phyloP scores from a whole-genome alignment of 352 stramenopile species.

The Pythium scleroteichum region DNA sequence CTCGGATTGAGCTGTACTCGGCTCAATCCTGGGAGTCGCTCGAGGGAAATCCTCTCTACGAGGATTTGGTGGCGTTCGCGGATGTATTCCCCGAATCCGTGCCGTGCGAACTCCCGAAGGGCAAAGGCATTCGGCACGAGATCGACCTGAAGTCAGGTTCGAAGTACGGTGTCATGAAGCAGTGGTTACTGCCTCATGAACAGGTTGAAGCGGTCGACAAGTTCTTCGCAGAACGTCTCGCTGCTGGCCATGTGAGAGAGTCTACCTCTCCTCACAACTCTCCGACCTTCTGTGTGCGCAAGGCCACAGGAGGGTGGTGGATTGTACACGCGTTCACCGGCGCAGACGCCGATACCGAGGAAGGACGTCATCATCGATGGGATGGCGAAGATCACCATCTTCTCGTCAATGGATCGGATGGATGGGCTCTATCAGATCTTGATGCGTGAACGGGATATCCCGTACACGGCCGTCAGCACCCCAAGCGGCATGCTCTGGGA shows the following conservation, averaged over 20 bases:
- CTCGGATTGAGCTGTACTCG: constrained; percentile 4
- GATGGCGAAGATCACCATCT: constrained; percentile 25
- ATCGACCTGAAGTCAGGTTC: constrained; percentile 4
- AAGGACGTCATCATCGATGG: constrained; percentile 30
- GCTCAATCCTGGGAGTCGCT: constrained; percentile 14
- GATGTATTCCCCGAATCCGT: constrained; percentile 12
- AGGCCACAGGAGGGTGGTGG: constrained; percentile 30
- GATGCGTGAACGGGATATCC: constrained; percentile 28
- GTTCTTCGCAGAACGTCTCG: constrained; percentile 21
- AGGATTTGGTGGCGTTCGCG: constrained; percentile 8
- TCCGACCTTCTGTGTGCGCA: constrained; percentile 33
- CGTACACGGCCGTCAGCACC: constrained; percentile 24
- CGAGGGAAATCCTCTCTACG: constrained; percentile 6
- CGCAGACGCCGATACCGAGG: constrained; percentile 32
- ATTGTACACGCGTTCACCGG: constrained; percentile 34
- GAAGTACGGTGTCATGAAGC: constrained; percentile 7
- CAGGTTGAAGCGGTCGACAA: constrained; percentile 15
- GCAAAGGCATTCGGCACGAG: constrained; percentile 5
- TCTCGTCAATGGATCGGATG: constrained; percentile 25
- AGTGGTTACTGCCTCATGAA: constrained; percentile 3
- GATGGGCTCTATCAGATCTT: constrained; percentile 34
- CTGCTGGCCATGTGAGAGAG: constrained; percentile 23
- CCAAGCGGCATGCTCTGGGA: constrained; percentile 32
- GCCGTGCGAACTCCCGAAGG: constrained; percentile 8
- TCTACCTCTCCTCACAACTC: constrained; percentile 26